A percentile compares a stretch with the other conserved stretches of the same genome.
These are phyloP conservation scores for Thelephora terrestris DNA, from an alignment of 1,284 basidiomycete genomes.

Conservation along the genomic window DNA sequence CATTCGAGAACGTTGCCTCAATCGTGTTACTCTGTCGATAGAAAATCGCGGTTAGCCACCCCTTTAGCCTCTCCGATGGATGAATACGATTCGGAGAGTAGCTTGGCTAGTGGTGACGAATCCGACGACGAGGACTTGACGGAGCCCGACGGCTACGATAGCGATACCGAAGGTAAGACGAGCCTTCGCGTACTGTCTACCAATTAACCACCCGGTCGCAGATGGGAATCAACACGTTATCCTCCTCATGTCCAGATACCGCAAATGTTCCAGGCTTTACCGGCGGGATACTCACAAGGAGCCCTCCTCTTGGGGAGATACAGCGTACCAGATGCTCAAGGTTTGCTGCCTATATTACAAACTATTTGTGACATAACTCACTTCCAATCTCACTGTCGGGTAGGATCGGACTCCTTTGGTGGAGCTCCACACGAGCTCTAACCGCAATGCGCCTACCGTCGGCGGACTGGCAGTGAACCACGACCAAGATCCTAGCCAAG, in stretches of 20 bases:
- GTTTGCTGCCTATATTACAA: conserved; percentile 1
- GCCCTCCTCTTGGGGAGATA: conserved; percentile 26
- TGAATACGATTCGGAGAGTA: conserved; percentile 25
- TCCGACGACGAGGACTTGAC: conserved; percentile 65
- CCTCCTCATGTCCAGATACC: conserved; percentile 10
- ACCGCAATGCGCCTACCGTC: too few relatives aligned
- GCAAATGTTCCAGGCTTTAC: conserved; percentile 24
- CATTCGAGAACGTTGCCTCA: conserved; percentile 1
- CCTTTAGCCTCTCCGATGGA: not conserved
- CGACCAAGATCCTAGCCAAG: conserved; percentile 3
- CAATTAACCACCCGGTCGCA: too few relatives aligned
- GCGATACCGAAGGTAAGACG: conserved; percentile 29
- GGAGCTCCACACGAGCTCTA: too few relatives aligned
- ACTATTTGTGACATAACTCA: not conserved
- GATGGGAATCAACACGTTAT: too few relatives aligned
- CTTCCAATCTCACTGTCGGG: too few relatives aligned
- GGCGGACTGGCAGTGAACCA: not conserved
- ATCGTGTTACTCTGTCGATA: conserved; percentile 15
- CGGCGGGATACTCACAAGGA: conserved; percentile 11
- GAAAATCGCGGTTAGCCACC: conserved; percentile 39
- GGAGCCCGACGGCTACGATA: conserved; percentile 40
- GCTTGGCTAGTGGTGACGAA: conserved; percentile 60
- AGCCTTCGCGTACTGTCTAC: too few relatives aligned
- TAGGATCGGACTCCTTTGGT: too few relatives aligned
- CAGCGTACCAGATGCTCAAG: conserved; percentile 27